Evolutionary conservation across 2,329 filamentous ascomycete species (phyloP).

Genomic region (Fusarium sp.): DNA sequence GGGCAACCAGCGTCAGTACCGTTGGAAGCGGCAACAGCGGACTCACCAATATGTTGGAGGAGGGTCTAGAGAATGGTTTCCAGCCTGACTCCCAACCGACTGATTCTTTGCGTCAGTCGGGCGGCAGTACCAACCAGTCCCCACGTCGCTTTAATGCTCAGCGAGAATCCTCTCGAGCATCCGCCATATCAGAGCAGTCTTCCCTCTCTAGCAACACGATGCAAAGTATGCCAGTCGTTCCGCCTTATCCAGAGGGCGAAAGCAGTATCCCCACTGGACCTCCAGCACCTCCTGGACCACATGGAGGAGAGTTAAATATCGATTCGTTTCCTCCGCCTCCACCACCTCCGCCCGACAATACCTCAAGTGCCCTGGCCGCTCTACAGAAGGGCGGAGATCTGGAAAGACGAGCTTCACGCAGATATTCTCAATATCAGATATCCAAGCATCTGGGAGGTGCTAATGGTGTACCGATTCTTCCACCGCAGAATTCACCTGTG

Average conservation of each 20-base stretch:
- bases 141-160: constrained; percentile 58
- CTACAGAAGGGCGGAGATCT: constrained; percentile 91
- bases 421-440: constrained; percentile 97
- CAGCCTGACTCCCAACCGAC: constrained; percentile 50
- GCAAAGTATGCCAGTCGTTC: constrained; percentile 79
- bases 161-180: constrained; percentile 62
- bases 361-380: constrained; percentile 89
- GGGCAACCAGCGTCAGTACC: constrained; percentile 68
- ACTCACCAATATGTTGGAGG: constrained; percentile 67
- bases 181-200: constrained; percentile 67
- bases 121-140: constrained; percentile 49
- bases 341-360: constrained; percentile 72
- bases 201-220: constrained; percentile 77
- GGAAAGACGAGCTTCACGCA: constrained; percentile 88
- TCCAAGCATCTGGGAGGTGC: constrained; percentile 88
- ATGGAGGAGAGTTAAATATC: constrained; percentile 60
- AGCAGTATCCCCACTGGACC: constrained; percentile 58
- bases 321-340: constrained; percentile 78
- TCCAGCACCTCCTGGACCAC: constrained; percentile 51
- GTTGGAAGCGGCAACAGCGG: constrained; percentile 64
- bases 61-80: constrained; percentile 66
- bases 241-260: constrained; percentile 74
- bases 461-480: constrained; percentile 86
- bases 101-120: constrained; percentile 41
- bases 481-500: constrained; percentile 81